Evolutionary conservation across 2,329 filamentous ascomycete genomes (phyloP), one percentile per base, ranked within the genome.

Genomic region (Sarocladium kiliense): DNA sequence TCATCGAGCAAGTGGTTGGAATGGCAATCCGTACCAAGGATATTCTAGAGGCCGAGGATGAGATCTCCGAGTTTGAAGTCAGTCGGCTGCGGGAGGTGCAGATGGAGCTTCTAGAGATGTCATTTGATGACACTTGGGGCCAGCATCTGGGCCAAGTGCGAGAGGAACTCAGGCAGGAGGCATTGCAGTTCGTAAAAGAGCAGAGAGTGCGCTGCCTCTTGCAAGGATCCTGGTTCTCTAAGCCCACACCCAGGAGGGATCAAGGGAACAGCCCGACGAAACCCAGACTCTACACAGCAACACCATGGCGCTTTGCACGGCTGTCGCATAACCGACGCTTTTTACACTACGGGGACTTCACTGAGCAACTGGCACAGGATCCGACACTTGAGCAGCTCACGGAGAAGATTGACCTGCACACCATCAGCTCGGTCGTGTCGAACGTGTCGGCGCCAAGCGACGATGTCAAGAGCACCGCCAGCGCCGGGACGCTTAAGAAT

Each of bases 101-200:
- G 71, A 97, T 97, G 91, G 89, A 95, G 62, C 78, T 97, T 11
- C 77, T 97, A 3, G 90, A 96, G 67, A 77, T 94, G 60, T 89
- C 91, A 0, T 97, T 97, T 66, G 93, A 97, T 68, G 90, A 95
- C 67, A 89, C 89, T 50, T 99, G 94, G 94, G 92, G 92, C 12
- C 84, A 89, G 59, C 91, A 97, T 71, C 78, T 99, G 26, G 83
- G 83, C 60, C 90, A 94, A 71, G 89, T 96, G n/a, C 87, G 91
- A 32, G 91, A 97, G 55, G 91, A 96, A 68, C 79, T 97, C 44
- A 88, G 90, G 62, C 86, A 93, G 64, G 94, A 99, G 70, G 91
- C 93, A 11, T 74, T 97, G 54, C 90, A 96, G 65, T 99, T 99
- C 66, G 89, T 97, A 71, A 97, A 96, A 71, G 94, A 99, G 73